Evolutionary conservation across 129 eudicot species (phyloP), one percentile per base, ranked within the genome.

Genomic region (Dittrichia graveolens): DNA sequence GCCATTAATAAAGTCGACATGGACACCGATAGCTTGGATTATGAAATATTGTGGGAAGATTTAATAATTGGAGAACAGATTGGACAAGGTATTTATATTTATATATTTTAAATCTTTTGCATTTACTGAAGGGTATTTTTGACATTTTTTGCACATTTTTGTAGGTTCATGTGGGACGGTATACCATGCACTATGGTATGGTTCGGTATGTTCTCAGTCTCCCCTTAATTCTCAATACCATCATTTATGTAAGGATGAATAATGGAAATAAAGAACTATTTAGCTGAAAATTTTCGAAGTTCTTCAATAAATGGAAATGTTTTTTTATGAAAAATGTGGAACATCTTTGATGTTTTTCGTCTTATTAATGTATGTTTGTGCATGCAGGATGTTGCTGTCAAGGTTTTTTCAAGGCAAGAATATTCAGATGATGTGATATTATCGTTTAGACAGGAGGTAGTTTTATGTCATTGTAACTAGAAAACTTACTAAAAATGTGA

Each of bases 101-200:
- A 43, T 43, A 5, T 2, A 10, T 42, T 53, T 53, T 40, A 39
- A 50, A 3, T 24, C 7, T 54, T 61, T 15, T 16, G 40, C 12
- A 31, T 72, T 11, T 24, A 57, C 41, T 64, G 24, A 44, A 39
- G 31, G 12, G 9, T 52, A 52, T 64, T 53, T 56, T 75, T 64
- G 35, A 14, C 35, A 52, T 16, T 64, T 34, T 8, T 64, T 5
- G 13, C 54, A 61, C 54, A 49, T 61, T 34, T 54, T 54, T 85
- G 7, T 81, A 95, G 99, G 99, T 80, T 90, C 99, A 61, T 94
- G 99, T 84, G 97, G 97, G 81, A 88, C 96, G 52, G 99, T 94
- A 49, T 94, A 90, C 73, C 99, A 95, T 84, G 99, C 89, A 64
- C 78, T 86, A 85, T 95, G 99, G 99, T 85, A 83, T 83, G 99